These are phyloP conservation scores for Sclerotinia minor DNA, from an alignment of 2,329 filamentous ascomycete genomes.

Conservation along the genomic window DNA sequence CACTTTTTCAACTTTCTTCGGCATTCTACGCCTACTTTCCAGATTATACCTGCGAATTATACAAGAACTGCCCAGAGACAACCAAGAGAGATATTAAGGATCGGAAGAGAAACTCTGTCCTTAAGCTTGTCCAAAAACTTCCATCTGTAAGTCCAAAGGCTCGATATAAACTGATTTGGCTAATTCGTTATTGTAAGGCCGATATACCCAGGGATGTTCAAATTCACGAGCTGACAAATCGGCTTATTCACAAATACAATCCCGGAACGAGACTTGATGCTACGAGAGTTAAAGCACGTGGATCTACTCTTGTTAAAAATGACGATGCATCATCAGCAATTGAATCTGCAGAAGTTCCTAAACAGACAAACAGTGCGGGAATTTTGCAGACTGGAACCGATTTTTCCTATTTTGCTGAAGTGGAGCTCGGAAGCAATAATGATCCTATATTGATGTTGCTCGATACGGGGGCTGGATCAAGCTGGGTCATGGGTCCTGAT, in stretches of 20 bases:
- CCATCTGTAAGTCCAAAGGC: conserved; percentile 28
- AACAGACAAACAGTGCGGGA: conserved; percentile 52
- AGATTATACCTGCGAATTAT: conserved; percentile 31
- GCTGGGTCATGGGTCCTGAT: conserved; percentile 76
- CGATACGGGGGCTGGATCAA: conserved; percentile 69
- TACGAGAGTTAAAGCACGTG: conserved; percentile 8
- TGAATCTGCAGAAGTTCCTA: conserved; percentile 43
- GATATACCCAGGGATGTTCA: conserved; percentile 30
- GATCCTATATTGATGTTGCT: conserved; percentile 62
- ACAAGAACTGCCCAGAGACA: not conserved
- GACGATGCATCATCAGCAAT: conserved; percentile 31
- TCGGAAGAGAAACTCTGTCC: conserved; percentile 13
- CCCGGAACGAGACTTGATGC: conserved; percentile 23
- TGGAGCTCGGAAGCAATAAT: conserved; percentile 54
- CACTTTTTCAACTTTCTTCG: conserved; percentile 25
- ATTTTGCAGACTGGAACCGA: conserved; percentile 66
- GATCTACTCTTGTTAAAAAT: conserved; percentile 31
- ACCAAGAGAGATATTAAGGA: conserved; percentile 12
- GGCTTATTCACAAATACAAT: conserved; percentile 36
- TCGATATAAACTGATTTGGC: conserved; percentile 3
- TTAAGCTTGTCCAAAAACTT: conserved; percentile 31
- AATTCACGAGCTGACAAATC: conserved; percentile 31
- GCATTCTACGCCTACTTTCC: conserved; percentile 38
- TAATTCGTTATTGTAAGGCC: conserved; percentile 22
- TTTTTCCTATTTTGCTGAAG: conserved; percentile 64